Percentiles rank a stretch among this genome's conserved stretches.
These are phyloP conservation scores for Saccharomyces hybrid DNA, from an alignment of 1,139 yeast genomes.

Conservation along the genomic window DNA sequence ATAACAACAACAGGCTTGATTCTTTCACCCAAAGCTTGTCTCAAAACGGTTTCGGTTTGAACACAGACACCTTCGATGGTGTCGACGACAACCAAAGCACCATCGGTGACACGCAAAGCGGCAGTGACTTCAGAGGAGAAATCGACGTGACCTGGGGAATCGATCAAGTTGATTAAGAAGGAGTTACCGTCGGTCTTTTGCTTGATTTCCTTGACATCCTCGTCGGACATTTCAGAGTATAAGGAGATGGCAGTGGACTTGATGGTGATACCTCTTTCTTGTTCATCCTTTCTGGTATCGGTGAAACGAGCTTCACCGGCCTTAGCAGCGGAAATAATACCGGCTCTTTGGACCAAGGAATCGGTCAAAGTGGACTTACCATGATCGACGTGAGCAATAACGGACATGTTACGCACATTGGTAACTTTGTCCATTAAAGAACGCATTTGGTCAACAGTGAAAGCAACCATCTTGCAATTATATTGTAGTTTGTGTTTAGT, in stretches of 20 bases:
- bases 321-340: slow-evolving; percentile 98
- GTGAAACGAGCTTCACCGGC: slow-evolving; percentile 99
- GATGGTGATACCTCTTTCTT: slow-evolving; percentile 97
- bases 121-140: slow-evolving; percentile 99
- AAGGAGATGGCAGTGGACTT: slow-evolving; percentile 98
- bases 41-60: slow-evolving; percentile 98
- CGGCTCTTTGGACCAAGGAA: slow-evolving; percentile 97
- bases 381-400: slow-evolving; percentile 99
- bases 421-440: slow-evolving; percentile 98
- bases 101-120: slow-evolving; percentile 99
- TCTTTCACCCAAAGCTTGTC: slow-evolving; percentile 99
- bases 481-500: slow-evolving; percentile 6
- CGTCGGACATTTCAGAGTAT: slow-evolving; percentile 82
- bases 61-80: slow-evolving; percentile 99
- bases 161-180: slow-evolving; percentile 96
- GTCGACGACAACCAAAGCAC: slow-evolving; percentile 99
- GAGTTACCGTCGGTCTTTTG: slow-evolving; percentile 93
- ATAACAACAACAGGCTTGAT: slow-evolving; percentile 97
- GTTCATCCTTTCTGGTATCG: slow-evolving; percentile 99
- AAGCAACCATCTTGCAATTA: slow-evolving; percentile 33
- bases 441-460: slow-evolving; percentile 77
- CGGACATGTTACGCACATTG: slow-evolving; percentile 99
- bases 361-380: slow-evolving; percentile 99
- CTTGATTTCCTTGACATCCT: slow-evolving; percentile 88
- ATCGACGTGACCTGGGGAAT: slow-evolving; percentile 99